Conservation (phyloP, 305 asterid genomes). For the Fraxinus velutina region DNA sequence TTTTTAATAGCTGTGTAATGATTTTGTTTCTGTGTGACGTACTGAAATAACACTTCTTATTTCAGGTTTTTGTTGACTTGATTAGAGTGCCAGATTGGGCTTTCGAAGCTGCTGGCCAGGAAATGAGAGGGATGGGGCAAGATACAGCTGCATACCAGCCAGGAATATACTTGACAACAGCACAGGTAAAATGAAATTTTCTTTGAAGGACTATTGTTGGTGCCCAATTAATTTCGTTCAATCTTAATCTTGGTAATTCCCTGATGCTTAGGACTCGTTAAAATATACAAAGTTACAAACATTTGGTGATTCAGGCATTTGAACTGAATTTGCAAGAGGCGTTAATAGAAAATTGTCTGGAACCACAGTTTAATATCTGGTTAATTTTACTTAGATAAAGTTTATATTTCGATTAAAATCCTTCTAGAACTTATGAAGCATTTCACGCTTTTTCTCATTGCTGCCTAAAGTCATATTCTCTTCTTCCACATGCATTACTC, state of each 20-base stretch:
- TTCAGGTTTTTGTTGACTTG: constrained; percentile 87
- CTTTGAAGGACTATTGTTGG: not conserved
- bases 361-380: not conserved
- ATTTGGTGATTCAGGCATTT: not conserved
- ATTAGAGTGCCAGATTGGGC: constrained; percentile 98
- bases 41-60: constrained; percentile 22
- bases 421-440: not conserved
- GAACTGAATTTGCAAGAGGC: not conserved
- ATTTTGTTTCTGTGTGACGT: not conserved
- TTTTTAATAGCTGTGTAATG: not conserved
- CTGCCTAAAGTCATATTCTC: not conserved
- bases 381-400: not conserved
- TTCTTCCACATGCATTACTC: not conserved
- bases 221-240: not conserved
- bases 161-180: constrained; percentile 80
- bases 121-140: constrained; percentile 91
- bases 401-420: constrained; percentile 1
- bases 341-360: not conserved
- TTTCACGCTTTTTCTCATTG: not conserved
- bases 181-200: constrained; percentile 57
- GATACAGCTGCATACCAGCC: constrained; percentile 86
- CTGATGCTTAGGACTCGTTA: not conserved
- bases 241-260: not conserved
- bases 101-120: constrained; percentile 92
- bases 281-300: not conserved